phyloP scores from a whole-genome alignment of 2,329 filamentous ascomycete genomes.

The Thelonectria blattea region DNA sequence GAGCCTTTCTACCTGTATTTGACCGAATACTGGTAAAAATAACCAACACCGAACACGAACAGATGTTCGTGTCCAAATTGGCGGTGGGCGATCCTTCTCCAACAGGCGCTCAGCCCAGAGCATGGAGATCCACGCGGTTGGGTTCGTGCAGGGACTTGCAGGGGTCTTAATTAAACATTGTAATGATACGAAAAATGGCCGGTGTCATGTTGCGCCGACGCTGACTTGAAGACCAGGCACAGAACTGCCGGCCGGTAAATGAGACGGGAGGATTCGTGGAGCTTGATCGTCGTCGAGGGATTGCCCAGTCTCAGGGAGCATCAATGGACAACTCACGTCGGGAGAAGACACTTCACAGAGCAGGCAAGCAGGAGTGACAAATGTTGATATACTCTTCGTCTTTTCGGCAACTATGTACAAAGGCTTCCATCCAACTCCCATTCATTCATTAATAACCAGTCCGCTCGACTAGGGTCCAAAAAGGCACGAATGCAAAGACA shows the following conservation, averaged over 20 bases:
- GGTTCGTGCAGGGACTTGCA: not conserved
- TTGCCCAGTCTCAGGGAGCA: too few species aligned
- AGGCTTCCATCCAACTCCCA: not conserved
- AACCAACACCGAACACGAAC: not conserved
- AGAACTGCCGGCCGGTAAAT: not conserved
- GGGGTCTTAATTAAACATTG: not conserved
- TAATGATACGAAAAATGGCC: not conserved
- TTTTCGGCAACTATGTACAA: not conserved
- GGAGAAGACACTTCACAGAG: not conserved
- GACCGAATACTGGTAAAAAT: too few species aligned
- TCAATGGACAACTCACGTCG: too few species aligned
- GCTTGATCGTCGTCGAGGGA: not conserved
- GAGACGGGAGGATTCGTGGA: not conserved
- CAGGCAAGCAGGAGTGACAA: not conserved
- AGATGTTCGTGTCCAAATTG: too few species aligned
- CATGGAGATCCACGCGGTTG: not conserved
- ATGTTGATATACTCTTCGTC: not conserved
- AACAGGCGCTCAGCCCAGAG: too few species aligned
- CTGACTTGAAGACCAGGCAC: not conserved
- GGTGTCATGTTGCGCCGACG: not conserved
- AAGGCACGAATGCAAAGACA: slow-evolving; percentile 33
- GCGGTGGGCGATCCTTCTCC: too few species aligned
- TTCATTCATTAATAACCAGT: not conserved
- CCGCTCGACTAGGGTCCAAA: not conserved
- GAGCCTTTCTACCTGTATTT: too few species aligned